Evolutionary conservation across 164 flowering plant species (phyloP), one percentile per base, ranked within the genome.

Genomic region (Aristolochia californica): DNA sequence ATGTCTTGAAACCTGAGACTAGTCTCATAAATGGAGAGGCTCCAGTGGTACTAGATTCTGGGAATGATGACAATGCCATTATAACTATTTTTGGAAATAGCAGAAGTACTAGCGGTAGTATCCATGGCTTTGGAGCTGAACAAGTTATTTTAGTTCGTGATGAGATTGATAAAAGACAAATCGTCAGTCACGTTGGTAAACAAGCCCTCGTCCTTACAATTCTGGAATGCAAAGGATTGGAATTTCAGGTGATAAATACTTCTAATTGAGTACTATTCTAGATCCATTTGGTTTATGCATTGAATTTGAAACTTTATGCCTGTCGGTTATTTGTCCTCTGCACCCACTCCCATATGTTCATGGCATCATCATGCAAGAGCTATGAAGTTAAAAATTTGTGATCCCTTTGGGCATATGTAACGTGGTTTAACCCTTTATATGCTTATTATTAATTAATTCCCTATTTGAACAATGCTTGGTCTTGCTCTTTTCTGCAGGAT

Each of bases 81-180:
- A 48, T 74, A 23, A 76, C 75, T 16, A 82, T 88, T 25, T 88
- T 88, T 71, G 84, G 86, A 4, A 74, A 70, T 28, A 62, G 61
- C 62, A 74, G 71, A 47, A 70, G 48, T 58, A 47, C 22, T 43
- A 57, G 69, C 43, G 61, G 62, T 11, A 68, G 48, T 22, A 56
- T 75, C 8, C 70, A 72, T 49, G 91, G 87, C 2, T 83, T 83
- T 65, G 96, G 96, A 56, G 91, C 94, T 11, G 87, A 88, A 60
- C 96, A 88, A 61, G 97, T 86, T 0, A 88, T 88, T 25, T 68
- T 88, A 61, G 97, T 88, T 2, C 75, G 97, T 20, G 87, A 88
- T 83, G 89, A 84, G 21, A 13, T 20, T 53, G 74, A 70, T 0
- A 74, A 66, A 59, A 69, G 70, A 34, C 81, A 78, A 62, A 69